These are phyloP conservation scores for Boletus rufocinnamomeus DNA, from an alignment of 768 basidiomycete genomes.

Conservation along the genomic window DNA sequence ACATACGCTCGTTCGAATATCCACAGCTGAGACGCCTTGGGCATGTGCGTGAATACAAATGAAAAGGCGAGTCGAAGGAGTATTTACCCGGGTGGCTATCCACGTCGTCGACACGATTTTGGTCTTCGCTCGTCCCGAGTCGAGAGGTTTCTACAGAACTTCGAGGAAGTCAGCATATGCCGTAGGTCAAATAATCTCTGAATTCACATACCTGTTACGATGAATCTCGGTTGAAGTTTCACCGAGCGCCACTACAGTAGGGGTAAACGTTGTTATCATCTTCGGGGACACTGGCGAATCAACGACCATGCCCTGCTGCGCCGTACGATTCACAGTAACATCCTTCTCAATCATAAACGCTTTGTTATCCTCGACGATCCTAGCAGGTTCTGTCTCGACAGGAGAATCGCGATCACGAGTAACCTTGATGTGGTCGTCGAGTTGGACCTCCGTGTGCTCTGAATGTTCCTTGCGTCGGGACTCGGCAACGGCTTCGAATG, in stretches of 20 bases:
- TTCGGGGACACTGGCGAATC: neutral
- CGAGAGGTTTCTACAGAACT: constrained; percentile 1
- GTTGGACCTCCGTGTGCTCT: neutral
- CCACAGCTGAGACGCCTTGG: neutral
- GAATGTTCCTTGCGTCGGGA: constrained; percentile 4
- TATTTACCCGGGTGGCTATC: constrained; percentile 2
- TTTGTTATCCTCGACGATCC: neutral
- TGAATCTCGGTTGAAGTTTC: neutral
- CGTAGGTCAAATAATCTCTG: neutral
- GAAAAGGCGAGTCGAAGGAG: neutral
- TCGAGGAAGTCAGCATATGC: neutral
- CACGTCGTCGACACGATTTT: neutral
- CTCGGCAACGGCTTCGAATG: constrained; percentile 12
- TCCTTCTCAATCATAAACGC: neutral
- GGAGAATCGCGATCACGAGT: neutral
- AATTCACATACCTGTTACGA: constrained; percentile 2
- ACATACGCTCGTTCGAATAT: neutral
- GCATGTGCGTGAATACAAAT: neutral
- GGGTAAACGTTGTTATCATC: neutral
- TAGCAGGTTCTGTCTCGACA: neutral
- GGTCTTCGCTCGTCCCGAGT: neutral
- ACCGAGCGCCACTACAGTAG: neutral
- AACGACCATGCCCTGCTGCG: neutral
- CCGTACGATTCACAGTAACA: neutral
- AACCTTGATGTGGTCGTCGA: neutral